These are phyloP conservation scores for Daldinia bambusicola DNA, from an alignment of 495 filamentous ascomycete species.

Conservation along the genomic window DNA sequence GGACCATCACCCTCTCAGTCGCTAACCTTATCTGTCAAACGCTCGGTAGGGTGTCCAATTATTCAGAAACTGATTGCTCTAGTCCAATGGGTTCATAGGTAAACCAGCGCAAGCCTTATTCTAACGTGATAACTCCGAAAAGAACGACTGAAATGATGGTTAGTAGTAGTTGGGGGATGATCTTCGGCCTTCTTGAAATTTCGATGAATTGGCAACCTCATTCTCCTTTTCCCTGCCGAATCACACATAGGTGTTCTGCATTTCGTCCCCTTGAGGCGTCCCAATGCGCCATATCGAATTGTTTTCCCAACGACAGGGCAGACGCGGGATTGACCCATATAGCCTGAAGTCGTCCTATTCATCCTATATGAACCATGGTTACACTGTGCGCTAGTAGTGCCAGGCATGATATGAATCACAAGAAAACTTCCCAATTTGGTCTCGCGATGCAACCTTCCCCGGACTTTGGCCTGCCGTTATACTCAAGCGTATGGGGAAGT, in stretches of 20 bases:
- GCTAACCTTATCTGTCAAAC: neutral
- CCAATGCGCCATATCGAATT: neutral
- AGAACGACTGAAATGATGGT: neutral
- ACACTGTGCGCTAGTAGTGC: conserved; percentile 33
- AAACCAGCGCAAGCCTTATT: neutral
- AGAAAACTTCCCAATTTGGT: conserved; percentile 16
- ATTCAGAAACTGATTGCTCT: neutral
- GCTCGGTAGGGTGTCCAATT: neutral
- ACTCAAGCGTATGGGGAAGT: conserved; percentile 25
- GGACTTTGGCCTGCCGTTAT: conserved; percentile 36
- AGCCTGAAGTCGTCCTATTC: conserved; percentile 39
- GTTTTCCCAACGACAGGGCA: neutral
- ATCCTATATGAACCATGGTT: conserved; percentile 33
- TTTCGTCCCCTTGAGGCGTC: neutral
- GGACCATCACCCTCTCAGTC: neutral
- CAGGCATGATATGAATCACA: conserved; percentile 18
- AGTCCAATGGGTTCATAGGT: too few relatives aligned
- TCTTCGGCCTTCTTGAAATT: neutral
- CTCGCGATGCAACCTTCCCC: conserved; percentile 37
- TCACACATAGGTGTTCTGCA: neutral
- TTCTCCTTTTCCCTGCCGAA: neutral
- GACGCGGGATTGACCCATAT: conserved; percentile 30
- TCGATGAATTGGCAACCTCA: neutral
- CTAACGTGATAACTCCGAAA: neutral
- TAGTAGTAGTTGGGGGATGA: neutral